phyloP scores from a whole-genome alignment of 2,329 filamentous ascomycete species.

The Cyphellophora attinorum region DNA sequence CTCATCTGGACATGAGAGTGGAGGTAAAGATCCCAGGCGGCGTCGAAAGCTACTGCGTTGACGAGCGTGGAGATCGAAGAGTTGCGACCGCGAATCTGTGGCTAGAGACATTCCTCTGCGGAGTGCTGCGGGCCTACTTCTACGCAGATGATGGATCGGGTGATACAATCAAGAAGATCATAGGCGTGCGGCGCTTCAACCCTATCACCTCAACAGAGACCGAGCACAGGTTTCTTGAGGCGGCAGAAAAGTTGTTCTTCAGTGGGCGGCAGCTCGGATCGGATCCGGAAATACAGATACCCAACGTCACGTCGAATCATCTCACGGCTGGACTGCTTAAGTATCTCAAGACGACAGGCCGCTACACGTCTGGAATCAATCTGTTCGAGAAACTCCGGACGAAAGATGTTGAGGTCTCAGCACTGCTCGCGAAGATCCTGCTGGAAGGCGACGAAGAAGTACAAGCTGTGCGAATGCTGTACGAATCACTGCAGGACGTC shows the following conservation, averaged over 20 bases:
- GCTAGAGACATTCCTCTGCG: constrained; percentile 96
- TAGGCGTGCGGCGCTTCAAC: constrained; percentile 95
- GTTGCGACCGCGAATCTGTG: constrained; percentile 89
- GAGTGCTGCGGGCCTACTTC: constrained; percentile 84
- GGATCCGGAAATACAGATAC: constrained; percentile 93
- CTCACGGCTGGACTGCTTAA: constrained; percentile 85
- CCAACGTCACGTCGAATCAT: constrained; percentile 93
- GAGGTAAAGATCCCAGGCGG: constrained; percentile 95
- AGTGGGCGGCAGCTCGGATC: constrained; percentile 91
- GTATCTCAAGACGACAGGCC: constrained; percentile 91
- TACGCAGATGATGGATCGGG: constrained; percentile 94
- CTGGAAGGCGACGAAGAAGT: constrained; percentile 96
- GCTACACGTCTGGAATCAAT: constrained; percentile 92
- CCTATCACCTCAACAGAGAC: constrained; percentile 97
- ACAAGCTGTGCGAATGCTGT: constrained; percentile 78
- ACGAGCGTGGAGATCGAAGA: constrained; percentile 90
- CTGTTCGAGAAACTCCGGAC: constrained; percentile 91
- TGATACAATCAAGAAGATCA: constrained; percentile 90
- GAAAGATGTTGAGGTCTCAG: constrained; percentile 88
- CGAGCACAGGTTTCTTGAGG: constrained; percentile 89
- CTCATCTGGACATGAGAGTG: constrained; percentile 93
- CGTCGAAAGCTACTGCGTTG: constrained; percentile 94
- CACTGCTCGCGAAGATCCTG: constrained; percentile 78
- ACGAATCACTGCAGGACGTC: constrained; percentile 78
- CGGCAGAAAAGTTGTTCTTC: constrained; percentile 92